Base-by-base conservation (phyloP, 2,329 filamentous ascomycete species). In the Scedosporium dehoogii region DNA sequence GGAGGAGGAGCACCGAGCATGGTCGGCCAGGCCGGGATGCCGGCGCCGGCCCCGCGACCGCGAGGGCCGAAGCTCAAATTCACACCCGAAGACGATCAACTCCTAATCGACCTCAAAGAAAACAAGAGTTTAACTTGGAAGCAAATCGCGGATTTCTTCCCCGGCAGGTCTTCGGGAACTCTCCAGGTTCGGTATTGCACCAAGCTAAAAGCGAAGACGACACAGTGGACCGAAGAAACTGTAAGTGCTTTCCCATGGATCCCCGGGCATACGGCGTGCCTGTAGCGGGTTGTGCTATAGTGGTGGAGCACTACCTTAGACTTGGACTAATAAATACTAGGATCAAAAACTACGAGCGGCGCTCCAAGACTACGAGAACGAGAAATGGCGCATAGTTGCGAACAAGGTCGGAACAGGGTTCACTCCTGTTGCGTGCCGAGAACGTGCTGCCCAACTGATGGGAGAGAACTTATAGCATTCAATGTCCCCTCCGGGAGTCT, bases 91-190 rank as follows among this genome's bases (percentile, higher is more conserved):
- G 92, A 97, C 72, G 92, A 97, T 73, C 87, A 90, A 67, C 78
- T 96, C 58, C 80, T 97, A 61, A 87, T 96, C 63, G 90, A 96
- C 71, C 79, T 97, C 65, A 97, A 97, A 74, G 92, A 97, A 75
- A 92, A 94, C 70, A 96, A 94, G 74, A 92, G 91, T 71, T 79
- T 97, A 71, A 96, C 92, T 4, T 97, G 92, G 92, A 96, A 96
- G 76, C 92, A 97, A 79, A 97, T 97, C 70, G 91, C 92, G 63
- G 92, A 96, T 71, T 96, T 96, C 76, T 97, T 97, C 69, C 92
- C 92, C 0, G 92, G 92, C 1, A 82, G 92, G 63, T 94, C 90
- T 63, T 96, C 90, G 56, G 92, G 92, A 18, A 96, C 92, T 33
- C 77, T 97, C 65, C 92, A 97, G 74, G 92, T 97, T 62, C 87